Percentiles rank a stretch among this genome's conserved stretches.
Evolutionary conservation across 1,139 yeast genomes (phyloP).

Genomic region (Casaregolazyma lundiana): DNA sequence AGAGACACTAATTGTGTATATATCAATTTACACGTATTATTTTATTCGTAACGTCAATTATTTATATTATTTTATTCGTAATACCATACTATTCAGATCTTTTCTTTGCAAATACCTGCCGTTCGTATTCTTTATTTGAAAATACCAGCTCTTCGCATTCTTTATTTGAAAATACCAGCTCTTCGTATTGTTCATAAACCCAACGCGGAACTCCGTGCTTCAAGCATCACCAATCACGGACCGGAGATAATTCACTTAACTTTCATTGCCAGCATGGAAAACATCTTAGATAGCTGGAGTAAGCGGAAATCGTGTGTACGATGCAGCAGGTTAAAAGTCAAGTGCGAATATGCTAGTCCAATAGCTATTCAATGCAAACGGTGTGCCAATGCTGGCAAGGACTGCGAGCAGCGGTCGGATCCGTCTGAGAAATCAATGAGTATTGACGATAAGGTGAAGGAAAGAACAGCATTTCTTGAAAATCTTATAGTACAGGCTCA

Average conservation of each 20-base stretch:
- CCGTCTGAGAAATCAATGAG: neutral
- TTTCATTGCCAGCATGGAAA: neutral
- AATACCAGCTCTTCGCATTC: too few species aligned
- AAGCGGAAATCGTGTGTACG: conserved; percentile 49
- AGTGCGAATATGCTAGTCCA: conserved; percentile 51
- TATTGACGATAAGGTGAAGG: neutral
- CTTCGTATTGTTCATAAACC: neutral
- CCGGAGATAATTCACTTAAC: too few species aligned
- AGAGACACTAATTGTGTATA: neutral
- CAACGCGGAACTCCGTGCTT: too few species aligned
- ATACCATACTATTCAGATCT: too few species aligned
- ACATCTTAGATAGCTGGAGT: conserved; percentile 5
- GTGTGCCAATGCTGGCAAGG: conserved; percentile 44
- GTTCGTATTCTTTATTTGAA: too few species aligned
- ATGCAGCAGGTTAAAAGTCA: conserved; percentile 52
- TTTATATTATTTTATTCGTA: neutral
- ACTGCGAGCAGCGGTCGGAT: conserved; percentile 29
- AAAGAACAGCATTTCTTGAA: conserved; percentile 1
- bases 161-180: too few species aligned
- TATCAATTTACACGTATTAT: too few species aligned
- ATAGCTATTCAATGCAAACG: conserved; percentile 42
- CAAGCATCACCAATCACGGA: too few species aligned
- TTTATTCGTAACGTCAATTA: neutral
- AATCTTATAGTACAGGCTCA: conserved; percentile 5
- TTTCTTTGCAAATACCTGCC: too few species aligned